These are phyloP conservation scores for Cutaneotrichosporon cavernicola DNA, from an alignment of 1,284 basidiomycete species.

Conservation along the genomic window DNA sequence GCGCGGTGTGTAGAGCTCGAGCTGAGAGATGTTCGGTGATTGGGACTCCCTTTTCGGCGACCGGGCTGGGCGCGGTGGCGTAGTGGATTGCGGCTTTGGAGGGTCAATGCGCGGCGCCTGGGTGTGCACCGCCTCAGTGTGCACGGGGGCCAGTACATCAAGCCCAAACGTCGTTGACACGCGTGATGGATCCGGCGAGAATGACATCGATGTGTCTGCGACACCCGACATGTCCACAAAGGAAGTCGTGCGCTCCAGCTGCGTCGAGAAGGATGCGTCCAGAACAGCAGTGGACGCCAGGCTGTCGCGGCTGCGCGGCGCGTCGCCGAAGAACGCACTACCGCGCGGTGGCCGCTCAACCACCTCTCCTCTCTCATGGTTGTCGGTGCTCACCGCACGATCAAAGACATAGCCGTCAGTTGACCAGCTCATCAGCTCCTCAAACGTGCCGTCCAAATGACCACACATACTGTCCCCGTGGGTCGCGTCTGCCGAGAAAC, in stretches of 20 bases:
- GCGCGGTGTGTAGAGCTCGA: background rate
- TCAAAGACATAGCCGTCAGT: background rate
- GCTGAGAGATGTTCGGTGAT: background rate
- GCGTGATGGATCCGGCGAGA: background rate
- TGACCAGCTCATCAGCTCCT: background rate
- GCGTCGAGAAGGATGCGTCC: background rate
- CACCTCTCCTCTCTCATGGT: background rate
- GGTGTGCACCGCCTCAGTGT: background rate
- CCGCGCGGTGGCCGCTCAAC: background rate
- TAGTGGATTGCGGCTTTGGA: background rate
- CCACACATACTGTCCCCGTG: background rate
- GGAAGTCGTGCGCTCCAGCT: background rate
- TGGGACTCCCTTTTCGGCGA: background rate
- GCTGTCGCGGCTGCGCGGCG: background rate
- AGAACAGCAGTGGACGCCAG: background rate
- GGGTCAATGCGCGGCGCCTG: background rate
- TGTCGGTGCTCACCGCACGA: no score
- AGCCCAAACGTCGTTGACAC: background rate
- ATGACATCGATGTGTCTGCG: background rate
- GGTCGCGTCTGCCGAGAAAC: background rate
- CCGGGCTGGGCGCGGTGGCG: background rate
- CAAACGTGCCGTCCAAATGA: background rate
- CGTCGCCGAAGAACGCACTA: slow-evolving; percentile 2
- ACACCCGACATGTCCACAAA: background rate
- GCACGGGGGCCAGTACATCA: background rate